Evolutionary conservation across 2,329 filamentous ascomycete species (phyloP), one percentile per base, ranked within the genome.

Genomic region (Aureobasidium leucospermi): DNA sequence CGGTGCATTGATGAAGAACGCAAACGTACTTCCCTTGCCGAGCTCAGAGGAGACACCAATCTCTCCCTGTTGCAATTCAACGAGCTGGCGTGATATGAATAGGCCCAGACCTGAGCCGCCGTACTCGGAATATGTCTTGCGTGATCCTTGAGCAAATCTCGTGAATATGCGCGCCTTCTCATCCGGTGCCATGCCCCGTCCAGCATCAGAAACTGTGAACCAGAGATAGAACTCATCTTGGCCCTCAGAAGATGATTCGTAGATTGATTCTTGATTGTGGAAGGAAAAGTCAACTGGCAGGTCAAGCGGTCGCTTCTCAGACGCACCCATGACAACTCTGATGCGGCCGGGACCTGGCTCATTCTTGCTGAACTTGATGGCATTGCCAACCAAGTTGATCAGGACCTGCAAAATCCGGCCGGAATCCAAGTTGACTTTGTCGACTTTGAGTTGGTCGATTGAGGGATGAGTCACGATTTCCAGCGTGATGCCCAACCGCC

Each of bases 71-170:
- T 87, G 85, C 32, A 88, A 74, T 67, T 88, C 85, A 1, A 84
- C 85, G 13, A 89, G 76, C 34, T 83, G 78, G n/a, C 84, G 78
- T 42, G 82, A 85, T 60, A 88, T 88, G 67, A 87, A 88, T 0
- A 88, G 74, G 0, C 86, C 86, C 1, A 89, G 76, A 0, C 86
- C 86, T 0, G 82, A 85, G 0, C 86, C 86, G 16, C 86, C 86
- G 63, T 88, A 87, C 61, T 85, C 80, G 34, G 85, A 80, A 63
- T 86, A 85, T 0, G 84, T 87, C 60, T 79, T 81, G 3, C 83
- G 81, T n/a, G 80, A 86, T 0, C 84, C 83, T 70, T 88, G 86
- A 15, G 83, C 81, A 67, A 89, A 89, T 31, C 67, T 9, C 63
- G 86, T 80, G 68, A 89, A 89, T 0, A 89, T 75, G 39, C 79